Percentiles rank a stretch among this genome's conserved stretches.
These are phyloP conservation scores for Aspergillus sclerotiicarbonarius DNA, from an alignment of 495 filamentous ascomycete genomes.

Conservation along the genomic window DNA sequence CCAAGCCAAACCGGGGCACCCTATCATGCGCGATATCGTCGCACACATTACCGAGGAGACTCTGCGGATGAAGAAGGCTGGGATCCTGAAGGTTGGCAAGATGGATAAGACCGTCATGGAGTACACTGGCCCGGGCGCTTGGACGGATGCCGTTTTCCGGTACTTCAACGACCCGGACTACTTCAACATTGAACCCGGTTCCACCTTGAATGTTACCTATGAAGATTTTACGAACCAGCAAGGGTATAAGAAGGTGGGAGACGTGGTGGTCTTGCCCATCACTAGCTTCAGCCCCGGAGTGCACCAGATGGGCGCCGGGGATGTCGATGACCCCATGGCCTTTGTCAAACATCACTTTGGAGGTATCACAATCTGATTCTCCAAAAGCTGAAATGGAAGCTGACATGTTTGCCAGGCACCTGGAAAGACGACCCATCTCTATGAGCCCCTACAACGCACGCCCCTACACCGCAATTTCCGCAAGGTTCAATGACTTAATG, in stretches of 20 bases:
- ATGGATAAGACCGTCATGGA: conserved; percentile 84
- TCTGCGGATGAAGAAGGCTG: conserved; percentile 68
- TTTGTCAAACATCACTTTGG: conserved; percentile 98
- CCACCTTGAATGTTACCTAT: conserved; percentile 73
- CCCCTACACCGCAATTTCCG: background rate
- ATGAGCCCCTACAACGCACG: conserved; percentile 11
- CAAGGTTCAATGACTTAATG: background rate
- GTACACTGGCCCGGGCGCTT: conserved; percentile 91
- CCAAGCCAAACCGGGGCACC: conserved; percentile 91
- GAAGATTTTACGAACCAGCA: conserved; percentile 87
- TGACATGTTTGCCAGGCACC: conserved; percentile 22
- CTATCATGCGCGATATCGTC: conserved; percentile 84
- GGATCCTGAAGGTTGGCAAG: conserved; percentile 59
- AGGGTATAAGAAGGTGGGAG: conserved; percentile 78
- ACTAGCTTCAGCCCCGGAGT: conserved; percentile 97
- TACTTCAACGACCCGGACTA: conserved; percentile 92
- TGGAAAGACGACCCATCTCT: conserved; percentile 42
- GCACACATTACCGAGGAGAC: conserved; percentile 80
- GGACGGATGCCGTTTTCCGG: conserved; percentile 89
- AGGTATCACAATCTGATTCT: conserved; percentile 55
- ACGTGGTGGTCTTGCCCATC: conserved; percentile 91
- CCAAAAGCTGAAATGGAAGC: background rate
- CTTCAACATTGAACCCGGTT: conserved; percentile 73
- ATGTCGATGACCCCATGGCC: conserved; percentile 90
- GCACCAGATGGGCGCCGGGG: conserved; percentile 88